Evolutionary conservation across 257 asterid genomes (phyloP).

Genomic region (Euphrasia confusa): DNA sequence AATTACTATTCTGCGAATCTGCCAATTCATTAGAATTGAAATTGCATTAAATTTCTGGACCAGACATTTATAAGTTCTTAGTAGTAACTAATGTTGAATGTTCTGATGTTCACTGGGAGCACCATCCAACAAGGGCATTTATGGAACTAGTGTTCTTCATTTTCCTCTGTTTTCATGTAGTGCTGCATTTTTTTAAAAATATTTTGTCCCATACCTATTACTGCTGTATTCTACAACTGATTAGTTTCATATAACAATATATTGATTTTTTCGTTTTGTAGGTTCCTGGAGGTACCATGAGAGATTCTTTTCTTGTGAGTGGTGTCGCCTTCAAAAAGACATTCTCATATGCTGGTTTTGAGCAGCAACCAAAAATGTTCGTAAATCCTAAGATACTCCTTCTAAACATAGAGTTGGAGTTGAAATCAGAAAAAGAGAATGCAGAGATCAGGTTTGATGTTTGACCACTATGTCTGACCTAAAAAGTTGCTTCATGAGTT

Average conservation of each 20-base stretch:
- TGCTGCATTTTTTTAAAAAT: slow-evolving; percentile 3
- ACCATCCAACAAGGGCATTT: background rate
- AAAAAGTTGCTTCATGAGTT: slow-evolving; percentile 14
- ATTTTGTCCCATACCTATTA: slow-evolving; percentile 7
- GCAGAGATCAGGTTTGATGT: slow-evolving; percentile 86
- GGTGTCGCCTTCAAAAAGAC: slow-evolving; percentile 99
- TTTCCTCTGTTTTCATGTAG: slow-evolving; percentile 7
- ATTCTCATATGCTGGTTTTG: slow-evolving; percentile 98
- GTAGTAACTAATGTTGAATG: background rate
- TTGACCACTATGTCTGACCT: slow-evolving; percentile 13
- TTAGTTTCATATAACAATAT: slow-evolving; percentile 3
- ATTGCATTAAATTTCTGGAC: background rate
- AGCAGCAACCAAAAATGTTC: slow-evolving; percentile 95
- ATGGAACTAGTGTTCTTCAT: background rate
- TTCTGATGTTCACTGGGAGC: background rate
- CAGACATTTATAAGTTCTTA: background rate
- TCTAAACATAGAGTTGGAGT: slow-evolving; percentile 88
- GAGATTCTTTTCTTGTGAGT: slow-evolving; percentile 92
- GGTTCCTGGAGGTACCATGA: slow-evolving; percentile 99
- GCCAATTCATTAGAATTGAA: slow-evolving; percentile 7
- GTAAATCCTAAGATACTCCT: slow-evolving; percentile 72
- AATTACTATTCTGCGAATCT: background rate
- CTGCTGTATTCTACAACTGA: slow-evolving; percentile 1
- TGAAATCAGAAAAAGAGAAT: slow-evolving; percentile 97
- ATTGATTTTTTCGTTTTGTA: slow-evolving; percentile 32